Conservation (phyloP, 2,329 filamentous ascomycete species). For the Alternaria conjuncta region DNA sequence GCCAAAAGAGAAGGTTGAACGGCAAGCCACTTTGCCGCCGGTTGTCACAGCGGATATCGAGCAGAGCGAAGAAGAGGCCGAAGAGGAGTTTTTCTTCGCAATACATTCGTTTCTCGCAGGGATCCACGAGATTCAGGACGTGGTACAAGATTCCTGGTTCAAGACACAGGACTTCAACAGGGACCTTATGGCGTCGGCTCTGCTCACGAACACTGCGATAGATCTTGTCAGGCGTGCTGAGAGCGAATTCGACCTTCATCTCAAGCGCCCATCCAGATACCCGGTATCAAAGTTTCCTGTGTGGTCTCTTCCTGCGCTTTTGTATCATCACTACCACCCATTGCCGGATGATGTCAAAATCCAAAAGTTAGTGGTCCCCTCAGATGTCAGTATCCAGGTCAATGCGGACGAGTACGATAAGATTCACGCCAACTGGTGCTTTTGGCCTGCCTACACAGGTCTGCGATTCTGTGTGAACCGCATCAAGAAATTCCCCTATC, state of each 20-base stretch:
- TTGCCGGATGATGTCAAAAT: not conserved
- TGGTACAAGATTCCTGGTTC: not conserved
- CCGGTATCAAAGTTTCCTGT: not conserved
- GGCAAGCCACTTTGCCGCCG: not conserved
- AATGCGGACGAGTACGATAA: not conserved
- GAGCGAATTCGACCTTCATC: not conserved
- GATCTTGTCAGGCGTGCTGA: not conserved
- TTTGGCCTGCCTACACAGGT: not conserved
- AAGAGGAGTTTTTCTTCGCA: not conserved
- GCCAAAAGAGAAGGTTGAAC: not conserved
- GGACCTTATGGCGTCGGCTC: not conserved
- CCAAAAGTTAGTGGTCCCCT: not conserved
- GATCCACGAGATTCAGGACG: not conserved
- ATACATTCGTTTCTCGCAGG: not conserved
- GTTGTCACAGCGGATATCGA: not conserved
- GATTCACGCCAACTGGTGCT: not conserved
- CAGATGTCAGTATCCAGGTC: not conserved
- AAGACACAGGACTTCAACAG: not conserved
- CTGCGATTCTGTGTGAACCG: not conserved
- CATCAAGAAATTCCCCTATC: not conserved
- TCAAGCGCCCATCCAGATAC: not conserved
- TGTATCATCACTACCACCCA: not conserved
- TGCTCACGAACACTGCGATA: not conserved
- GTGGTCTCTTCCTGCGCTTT: not conserved
- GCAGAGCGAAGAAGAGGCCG: not conserved